Percentiles rank a stretch among this genome's conserved stretches.
Conservation (phyloP, 805 yeast species). For the Ogataea saltuana region DNA sequence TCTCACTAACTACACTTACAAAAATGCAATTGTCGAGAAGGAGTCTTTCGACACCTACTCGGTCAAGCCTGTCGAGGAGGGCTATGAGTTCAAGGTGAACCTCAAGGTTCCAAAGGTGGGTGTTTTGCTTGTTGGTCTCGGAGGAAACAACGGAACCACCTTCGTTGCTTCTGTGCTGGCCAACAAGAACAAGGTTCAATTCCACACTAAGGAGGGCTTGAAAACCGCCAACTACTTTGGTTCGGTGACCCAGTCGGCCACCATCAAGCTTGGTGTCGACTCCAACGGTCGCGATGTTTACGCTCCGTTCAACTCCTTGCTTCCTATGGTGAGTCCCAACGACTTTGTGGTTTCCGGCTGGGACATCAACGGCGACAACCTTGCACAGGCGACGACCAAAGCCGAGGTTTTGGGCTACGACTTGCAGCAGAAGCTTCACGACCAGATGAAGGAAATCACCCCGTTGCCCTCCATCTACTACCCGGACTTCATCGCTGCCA, state of each 20-base stretch:
- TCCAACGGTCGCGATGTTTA: constrained; percentile 79
- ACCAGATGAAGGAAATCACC: constrained; percentile 56
- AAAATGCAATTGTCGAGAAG: constrained; percentile 70
- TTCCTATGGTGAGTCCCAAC: constrained; percentile 88
- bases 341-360: constrained; percentile 91
- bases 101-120: constrained; percentile 83
- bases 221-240: constrained; percentile 81
- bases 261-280: constrained; percentile 87
- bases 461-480: constrained; percentile 89
- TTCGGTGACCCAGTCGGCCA: constrained; percentile 90
- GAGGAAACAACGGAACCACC: constrained; percentile 96
- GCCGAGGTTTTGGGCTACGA: constrained; percentile 85
- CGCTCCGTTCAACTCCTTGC: constrained; percentile 86
- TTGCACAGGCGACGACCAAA: constrained; percentile 79
- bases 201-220: constrained; percentile 80
- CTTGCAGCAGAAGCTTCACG: constrained; percentile 72
- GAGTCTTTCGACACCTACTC: constrained; percentile 49
- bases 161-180: constrained; percentile 83
- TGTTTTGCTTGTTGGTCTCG: constrained; percentile 86
- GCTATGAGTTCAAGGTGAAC: constrained; percentile 85
- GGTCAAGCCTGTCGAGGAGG: constrained; percentile 70
- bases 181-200: constrained; percentile 73
- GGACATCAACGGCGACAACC: constrained; percentile 79
- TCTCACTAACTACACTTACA: constrained; percentile 65
- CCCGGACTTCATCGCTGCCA: constrained; percentile 95